Evolutionary conservation across 257 asterid genomes (phyloP), one percentile per base, ranked within the genome.

Genomic region (Verbena officinalis): DNA sequence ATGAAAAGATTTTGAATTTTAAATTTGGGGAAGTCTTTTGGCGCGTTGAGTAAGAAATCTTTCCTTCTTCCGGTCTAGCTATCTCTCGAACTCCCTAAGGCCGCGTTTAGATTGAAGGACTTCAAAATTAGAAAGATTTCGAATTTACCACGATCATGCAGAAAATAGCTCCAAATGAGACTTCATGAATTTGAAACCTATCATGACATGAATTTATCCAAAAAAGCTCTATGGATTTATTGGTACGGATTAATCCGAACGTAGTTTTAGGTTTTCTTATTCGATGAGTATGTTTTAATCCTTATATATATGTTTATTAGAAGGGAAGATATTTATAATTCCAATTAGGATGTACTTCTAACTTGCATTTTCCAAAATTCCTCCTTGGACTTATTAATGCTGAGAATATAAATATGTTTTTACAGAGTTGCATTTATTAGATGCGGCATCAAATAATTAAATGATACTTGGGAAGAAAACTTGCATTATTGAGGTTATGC

Each of bases 11-110:
- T 22, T 55, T 31, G 23, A 56, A 44, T 44, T 21, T 44, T 22
- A 21, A 45, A 52, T 43, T 65, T 43, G 40, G 70, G 5, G 30
- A 62, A 20, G 9, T 23, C 2, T 24, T 63, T 55, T 24, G 40
- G 17, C 20, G 40, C 15, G 42, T 38, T 27, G 34, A 38, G 33
- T 7, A 52, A 58, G 13, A 59, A 62, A 50, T 44, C 20, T 40
- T 27, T 27, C 4, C 2, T 27, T 5, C 2, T 5, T 2, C 33
- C 5, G 33, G 33, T 27, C 5, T 27, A 27, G 5, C 5, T 27
- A 5, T 27, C 5, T 27, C 4, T 27, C 33, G 5, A 2, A 27
- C 5, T 27, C 33, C 33, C 4, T 27, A 2, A 27, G 33, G 33
- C 2, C 33, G 33, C 2, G 5, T 27, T 27, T 27, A 5, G 5